Evolutionary conservation across 495 filamentous ascomycete species (phyloP).

Genomic region (Tuber borchii): DNA sequence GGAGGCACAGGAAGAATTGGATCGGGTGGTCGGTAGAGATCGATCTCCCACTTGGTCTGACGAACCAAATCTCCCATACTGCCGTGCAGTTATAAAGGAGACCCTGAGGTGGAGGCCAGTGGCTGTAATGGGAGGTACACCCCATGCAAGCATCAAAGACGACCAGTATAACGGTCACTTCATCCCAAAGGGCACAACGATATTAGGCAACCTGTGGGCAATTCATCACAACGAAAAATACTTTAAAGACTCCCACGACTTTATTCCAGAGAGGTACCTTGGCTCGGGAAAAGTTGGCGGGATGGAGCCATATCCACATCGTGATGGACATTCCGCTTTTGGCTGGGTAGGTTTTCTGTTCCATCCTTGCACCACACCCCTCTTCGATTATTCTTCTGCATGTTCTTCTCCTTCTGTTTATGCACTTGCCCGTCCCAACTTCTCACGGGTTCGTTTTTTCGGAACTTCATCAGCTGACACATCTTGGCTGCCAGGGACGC

Average conservation of each 20-base stretch:
- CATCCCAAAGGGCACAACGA: conserved; percentile 52
- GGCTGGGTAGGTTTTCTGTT: conserved; percentile 46
- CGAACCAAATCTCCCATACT: conserved; percentile 50
- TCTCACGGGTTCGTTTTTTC: neutral
- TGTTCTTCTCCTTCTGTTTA: conserved; percentile 1
- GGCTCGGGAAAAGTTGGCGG: conserved; percentile 43
- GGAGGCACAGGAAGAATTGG: conserved; percentile 53
- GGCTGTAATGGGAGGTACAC: conserved; percentile 55
- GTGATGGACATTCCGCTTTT: conserved; percentile 48
- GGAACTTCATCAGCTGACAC: conserved; percentile 17
- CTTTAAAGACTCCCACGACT: conserved; percentile 58
- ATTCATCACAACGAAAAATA: conserved; percentile 55
- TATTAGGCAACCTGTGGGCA: conserved; percentile 59
- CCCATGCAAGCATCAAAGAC: conserved; percentile 56
- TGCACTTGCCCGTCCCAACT: neutral
- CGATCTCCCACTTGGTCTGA: conserved; percentile 51
- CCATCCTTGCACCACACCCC: conserved; percentile 20
- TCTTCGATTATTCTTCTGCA: conserved; percentile 10
- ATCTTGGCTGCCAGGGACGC: conserved; percentile 45
- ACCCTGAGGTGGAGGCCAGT: conserved; percentile 57
- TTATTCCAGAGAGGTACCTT: conserved; percentile 52
- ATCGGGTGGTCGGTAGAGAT: conserved; percentile 51
- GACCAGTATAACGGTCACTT: conserved; percentile 54
- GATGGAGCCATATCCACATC: conserved; percentile 44
- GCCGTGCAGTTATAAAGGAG: conserved; percentile 52